Evolutionary conservation across 1,139 yeast genomes (phyloP).

Genomic region (Nakaseomyces nivariensis): DNA sequence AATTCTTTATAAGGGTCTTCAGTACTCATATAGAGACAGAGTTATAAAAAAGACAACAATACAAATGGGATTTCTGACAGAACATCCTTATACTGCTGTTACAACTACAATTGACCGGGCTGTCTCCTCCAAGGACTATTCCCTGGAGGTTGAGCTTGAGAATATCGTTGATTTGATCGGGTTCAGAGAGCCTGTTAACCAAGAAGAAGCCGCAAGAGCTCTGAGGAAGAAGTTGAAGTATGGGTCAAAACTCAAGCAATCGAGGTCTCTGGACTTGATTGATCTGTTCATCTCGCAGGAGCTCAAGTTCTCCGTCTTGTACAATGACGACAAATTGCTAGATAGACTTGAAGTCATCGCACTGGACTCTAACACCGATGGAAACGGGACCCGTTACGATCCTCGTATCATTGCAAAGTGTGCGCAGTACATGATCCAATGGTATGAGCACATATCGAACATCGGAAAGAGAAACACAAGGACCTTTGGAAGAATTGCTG

Average conservation of each 20-base stretch:
- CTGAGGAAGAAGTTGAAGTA: constrained; percentile 80
- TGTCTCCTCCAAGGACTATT: constrained; percentile 33
- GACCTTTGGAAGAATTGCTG: constrained; percentile 3
- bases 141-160: constrained; percentile 35
- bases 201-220: constrained; percentile 76
- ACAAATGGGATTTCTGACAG: constrained; percentile 40
- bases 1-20: no score
- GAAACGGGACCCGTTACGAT: constrained; percentile 16
- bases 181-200: constrained; percentile 20
- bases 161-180: constrained; percentile 28
- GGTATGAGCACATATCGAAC: constrained; percentile 22
- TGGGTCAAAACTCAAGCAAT: constrained; percentile 37
- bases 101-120: constrained; percentile 43
- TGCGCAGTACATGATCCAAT: constrained; percentile 15
- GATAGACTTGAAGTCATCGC: constrained; percentile 54
- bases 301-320: constrained; percentile 37
- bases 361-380: constrained; percentile 18
- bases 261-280: constrained; percentile 49
- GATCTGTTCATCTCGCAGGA: constrained; percentile 75
- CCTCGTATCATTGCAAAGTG: constrained; percentile 15
- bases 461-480: background rate
- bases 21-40: no score
- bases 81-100: constrained; percentile 46
- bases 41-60: no score
- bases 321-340: constrained; percentile 60